Conservation (phyloP, 129 eudicot species). For the Arctium minus region DNA sequence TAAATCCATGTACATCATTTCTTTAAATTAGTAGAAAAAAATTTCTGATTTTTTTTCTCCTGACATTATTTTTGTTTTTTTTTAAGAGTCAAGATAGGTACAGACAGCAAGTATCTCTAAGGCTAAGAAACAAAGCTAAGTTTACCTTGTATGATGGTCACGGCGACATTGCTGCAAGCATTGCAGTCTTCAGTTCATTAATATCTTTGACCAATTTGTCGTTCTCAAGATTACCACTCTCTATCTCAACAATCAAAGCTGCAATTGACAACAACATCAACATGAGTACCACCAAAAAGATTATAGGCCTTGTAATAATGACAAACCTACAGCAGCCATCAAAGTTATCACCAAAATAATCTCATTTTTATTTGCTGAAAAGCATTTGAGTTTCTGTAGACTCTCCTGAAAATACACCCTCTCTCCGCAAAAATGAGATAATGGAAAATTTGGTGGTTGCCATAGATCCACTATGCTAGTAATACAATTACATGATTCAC, state of each 20-base stretch:
- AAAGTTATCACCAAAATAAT: not conserved
- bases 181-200: conserved; percentile 47
- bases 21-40: not conserved
- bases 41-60: not conserved
- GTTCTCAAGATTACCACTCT: conserved; percentile 46
- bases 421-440: not conserved
- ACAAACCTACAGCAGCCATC: not conserved
- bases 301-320: not conserved
- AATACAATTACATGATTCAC: not conserved
- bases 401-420: not conserved
- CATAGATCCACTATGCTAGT: not conserved
- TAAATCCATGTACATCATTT: not conserved
- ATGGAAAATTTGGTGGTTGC: not conserved
- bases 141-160: conserved; percentile 26
- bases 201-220: conserved; percentile 55
- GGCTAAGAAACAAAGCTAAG: not conserved
- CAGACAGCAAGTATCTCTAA: conserved; percentile 2
- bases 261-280: conserved; percentile 21
- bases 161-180: conserved; percentile 45
- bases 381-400: not conserved
- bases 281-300: conserved; percentile 6
- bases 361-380: not conserved
- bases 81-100: not conserved
- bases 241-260: conserved; percentile 55
- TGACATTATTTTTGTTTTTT: not conserved